Evolutionary conservation across 495 filamentous ascomycete species (phyloP).

Genomic region (Amphirosellinia nigrospora): DNA sequence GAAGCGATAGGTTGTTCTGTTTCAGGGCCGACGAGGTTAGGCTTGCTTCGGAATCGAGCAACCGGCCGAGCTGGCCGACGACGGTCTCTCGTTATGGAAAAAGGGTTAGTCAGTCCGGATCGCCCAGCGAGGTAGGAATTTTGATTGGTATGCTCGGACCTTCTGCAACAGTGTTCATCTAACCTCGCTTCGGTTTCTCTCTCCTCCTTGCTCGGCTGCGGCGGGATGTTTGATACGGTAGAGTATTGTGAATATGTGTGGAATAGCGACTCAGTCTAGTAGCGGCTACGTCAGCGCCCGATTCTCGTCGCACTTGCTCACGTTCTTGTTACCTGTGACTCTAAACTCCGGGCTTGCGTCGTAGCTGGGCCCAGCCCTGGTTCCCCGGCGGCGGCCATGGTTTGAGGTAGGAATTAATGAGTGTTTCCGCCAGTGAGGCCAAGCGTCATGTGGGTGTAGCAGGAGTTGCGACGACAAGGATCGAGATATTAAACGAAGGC

Average conservation of each 20-base stretch:
- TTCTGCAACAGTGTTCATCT: conserved; percentile 83
- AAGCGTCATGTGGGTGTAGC: conserved; percentile 11
- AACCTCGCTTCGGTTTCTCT: conserved; percentile 77
- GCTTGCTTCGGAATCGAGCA: conserved; percentile 92
- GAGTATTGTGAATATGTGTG: conserved; percentile 96
- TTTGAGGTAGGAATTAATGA: conserved; percentile 5
- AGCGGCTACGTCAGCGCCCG: conserved; percentile 15
- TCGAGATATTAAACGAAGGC: not conserved
- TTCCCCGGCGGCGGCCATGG: conserved; percentile 77
- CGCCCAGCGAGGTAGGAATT: not conserved
- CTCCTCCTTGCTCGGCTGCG: conserved; percentile 87
- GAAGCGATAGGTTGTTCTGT: conserved; percentile 90
- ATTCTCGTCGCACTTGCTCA: not conserved
- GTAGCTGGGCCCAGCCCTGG: conserved; percentile 90
- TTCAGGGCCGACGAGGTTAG: conserved; percentile 89
- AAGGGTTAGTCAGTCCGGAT: conserved; percentile 18
- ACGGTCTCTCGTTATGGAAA: conserved; percentile 68
- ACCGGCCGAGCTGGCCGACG: conserved; percentile 81
- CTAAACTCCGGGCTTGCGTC: conserved; percentile 87
- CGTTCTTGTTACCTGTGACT: conserved; percentile 75
- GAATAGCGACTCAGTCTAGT: conserved; percentile 88
- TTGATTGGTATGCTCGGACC: conserved; percentile 49
- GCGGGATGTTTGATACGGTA: conserved; percentile 76
- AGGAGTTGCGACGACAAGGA: not conserved
- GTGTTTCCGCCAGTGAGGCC: not conserved